Percentiles rank a stretch among this genome's conserved stretches.
Conservation (phyloP, 345 rosid genomes). For the Zanthoxylum bungeanum region DNA sequence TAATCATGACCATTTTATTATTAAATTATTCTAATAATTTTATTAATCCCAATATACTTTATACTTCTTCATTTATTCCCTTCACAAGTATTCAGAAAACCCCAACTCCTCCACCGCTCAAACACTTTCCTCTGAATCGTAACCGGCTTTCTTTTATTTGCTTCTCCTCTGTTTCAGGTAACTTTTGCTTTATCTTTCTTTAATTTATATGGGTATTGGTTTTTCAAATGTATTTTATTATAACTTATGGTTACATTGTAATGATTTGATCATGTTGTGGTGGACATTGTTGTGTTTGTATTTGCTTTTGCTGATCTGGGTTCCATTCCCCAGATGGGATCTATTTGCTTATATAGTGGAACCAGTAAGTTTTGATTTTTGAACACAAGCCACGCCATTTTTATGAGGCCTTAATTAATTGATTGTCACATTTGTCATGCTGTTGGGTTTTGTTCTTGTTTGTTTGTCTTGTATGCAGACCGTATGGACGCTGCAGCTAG, state of each 20-base stretch:
- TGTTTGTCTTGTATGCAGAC: constrained; percentile 3
- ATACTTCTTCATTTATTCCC: background rate
- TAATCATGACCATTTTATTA: background rate
- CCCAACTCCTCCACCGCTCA: background rate
- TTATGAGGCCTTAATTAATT: background rate
- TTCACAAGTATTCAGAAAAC: background rate
- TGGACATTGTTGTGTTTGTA: constrained; percentile 1
- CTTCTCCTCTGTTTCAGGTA: constrained; percentile 8
- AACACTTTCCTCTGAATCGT: background rate
- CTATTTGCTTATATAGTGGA: too few relatives aligned
- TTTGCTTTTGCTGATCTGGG: background rate
- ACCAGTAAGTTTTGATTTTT: background rate
- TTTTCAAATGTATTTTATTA: too few relatives aligned
- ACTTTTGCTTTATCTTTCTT: too few relatives aligned
- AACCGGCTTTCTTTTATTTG: background rate
- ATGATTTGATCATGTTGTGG: background rate
- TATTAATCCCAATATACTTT: background rate
- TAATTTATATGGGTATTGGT: background rate
- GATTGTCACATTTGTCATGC: too few relatives aligned
- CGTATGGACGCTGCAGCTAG: constrained; percentile 44
- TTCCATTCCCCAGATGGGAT: too few relatives aligned
- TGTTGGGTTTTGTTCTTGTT: constrained; percentile 13
- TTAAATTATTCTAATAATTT: too few relatives aligned
- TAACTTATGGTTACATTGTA: background rate
- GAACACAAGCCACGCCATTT: background rate